Conservation (phyloP, 495 filamentous ascomycete species). For the Hypoxylon intermedium region DNA sequence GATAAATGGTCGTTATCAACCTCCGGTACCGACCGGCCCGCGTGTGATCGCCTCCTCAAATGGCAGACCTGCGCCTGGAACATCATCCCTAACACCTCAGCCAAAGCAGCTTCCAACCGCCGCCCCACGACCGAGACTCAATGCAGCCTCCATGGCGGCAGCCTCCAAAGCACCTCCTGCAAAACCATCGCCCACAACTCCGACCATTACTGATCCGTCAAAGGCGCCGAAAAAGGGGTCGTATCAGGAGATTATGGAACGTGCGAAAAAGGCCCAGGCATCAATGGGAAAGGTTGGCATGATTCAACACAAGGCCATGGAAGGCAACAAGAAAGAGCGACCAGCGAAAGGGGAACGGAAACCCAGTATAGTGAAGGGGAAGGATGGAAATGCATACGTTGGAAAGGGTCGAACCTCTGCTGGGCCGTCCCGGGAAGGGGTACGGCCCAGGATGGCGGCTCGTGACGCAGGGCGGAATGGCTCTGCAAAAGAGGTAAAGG, state of each 20-base stretch:
- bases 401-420: slow-evolving; percentile 36
- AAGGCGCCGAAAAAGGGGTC: slow-evolving; percentile 68
- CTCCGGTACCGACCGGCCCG: slow-evolving; percentile 30
- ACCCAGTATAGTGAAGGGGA: slow-evolving; percentile 26
- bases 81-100: slow-evolving; percentile 21
- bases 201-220: slow-evolving; percentile 38
- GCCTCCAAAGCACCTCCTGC: slow-evolving; percentile 28
- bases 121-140: slow-evolving; percentile 30
- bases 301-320: slow-evolving; percentile 64
- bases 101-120: slow-evolving; percentile 16
- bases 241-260: slow-evolving; percentile 71
- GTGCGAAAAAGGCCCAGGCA: slow-evolving; percentile 63
- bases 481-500: slow-evolving; percentile 19
- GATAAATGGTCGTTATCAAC: slow-evolving; percentile 37
- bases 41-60: slow-evolving; percentile 30
- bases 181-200: slow-evolving; percentile 37
- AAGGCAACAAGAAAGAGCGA: slow-evolving; percentile 57
- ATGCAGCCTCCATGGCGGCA: slow-evolving; percentile 19
- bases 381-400: slow-evolving; percentile 27
- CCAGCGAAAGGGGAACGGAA: slow-evolving; percentile 49
- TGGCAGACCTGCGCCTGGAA: slow-evolving; percentile 16
- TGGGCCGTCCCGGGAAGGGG: slow-evolving; percentile 27
- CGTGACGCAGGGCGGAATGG: slow-evolving; percentile 33
- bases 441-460: slow-evolving; percentile 27
- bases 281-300: slow-evolving; percentile 56